Evolutionary conservation across 2,329 filamentous ascomycete species (phyloP), one percentile per base, ranked within the genome.

Genomic region (Chaetomium strumarium): DNA sequence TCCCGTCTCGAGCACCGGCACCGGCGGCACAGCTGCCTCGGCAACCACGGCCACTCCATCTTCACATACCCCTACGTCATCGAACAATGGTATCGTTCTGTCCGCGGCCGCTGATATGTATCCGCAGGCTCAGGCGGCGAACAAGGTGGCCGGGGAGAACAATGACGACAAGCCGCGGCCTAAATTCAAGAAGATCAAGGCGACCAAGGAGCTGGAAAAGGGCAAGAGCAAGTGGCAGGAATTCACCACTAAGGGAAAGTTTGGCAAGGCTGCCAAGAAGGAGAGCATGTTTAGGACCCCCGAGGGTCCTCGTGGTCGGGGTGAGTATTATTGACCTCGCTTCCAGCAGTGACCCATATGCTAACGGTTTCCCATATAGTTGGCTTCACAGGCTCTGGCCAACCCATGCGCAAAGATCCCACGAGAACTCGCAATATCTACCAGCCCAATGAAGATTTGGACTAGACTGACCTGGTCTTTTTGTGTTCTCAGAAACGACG

Each of bases 271-370:
- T 5, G 71, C 73, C 39, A 92, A 92, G 74, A 96, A 96, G 72
- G 89, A 96, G 45, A 95, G 90, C 76, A 96, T 96, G 91, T 96
- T 96, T 68, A 84, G 91, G 43, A 96, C 91, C 2, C 90, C 90
- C 0, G 90, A 95, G 31, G 85, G 89, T 56, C 80, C 93, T 20
- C 81, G 89, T 64, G 91, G 88, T 53, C 82, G 90, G 86, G 91
- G 91, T 95, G 73, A 61, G 78, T 62, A 43, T 8, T 19, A 42
- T 30, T 3, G 5, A 16, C 5, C 6, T 17, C 37, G 17, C 16
- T 16, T 20, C 33, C 6, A 49, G 24, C 36, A 40, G n/a, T 14
- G 3, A 20, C 29, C 17, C 20, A 41, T 36, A 24, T 46, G 37
- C 31, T 49, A 34, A 44, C 44, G 12, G 30, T 46, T n/a, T 47